Conservation (phyloP, 306 rosid species). For the Argentina anserina region DNA sequence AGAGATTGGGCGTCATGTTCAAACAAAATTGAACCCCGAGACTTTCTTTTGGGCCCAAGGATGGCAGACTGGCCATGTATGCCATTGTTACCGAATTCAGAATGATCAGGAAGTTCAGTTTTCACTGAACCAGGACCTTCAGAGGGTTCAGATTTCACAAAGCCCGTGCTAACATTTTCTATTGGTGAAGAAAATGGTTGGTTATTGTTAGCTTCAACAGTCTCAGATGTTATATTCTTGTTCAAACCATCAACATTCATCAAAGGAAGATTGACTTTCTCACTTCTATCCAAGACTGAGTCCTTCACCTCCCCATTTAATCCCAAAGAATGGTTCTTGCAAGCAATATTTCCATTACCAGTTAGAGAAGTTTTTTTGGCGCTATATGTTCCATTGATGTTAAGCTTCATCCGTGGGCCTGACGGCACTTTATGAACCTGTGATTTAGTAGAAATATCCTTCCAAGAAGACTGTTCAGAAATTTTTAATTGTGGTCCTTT, state of each 20-base stretch:
- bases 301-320: conserved; percentile 51
- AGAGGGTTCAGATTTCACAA: conserved; percentile 35
- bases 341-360: conserved; percentile 54
- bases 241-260: conserved; percentile 41
- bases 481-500: conserved; percentile 45
- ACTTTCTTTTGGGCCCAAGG: conserved; percentile 60
- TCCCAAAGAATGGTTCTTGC: conserved; percentile 35
- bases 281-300: conserved; percentile 45
- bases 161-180: conserved; percentile 38
- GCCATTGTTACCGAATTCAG: conserved; percentile 45
- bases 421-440: conserved; percentile 54
- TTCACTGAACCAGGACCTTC: conserved; percentile 29
- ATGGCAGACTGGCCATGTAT: conserved; percentile 22
- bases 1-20: conserved; percentile 59
- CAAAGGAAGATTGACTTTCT: conserved; percentile 35
- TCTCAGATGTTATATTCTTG: conserved; percentile 31
- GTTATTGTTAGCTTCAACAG: conserved; percentile 24
- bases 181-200: conserved; percentile 30
- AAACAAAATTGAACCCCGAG: conserved; percentile 38
- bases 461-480: conserved; percentile 50
- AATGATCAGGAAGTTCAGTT: conserved; percentile 27
- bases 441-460: conserved; percentile 38
- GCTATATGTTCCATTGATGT: conserved; percentile 47
- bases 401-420: conserved; percentile 47
- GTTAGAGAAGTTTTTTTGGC: conserved; percentile 42